These are phyloP conservation scores for Diaporthe longicolla DNA, from an alignment of 2,329 filamentous ascomycete species.

Conservation along the genomic window DNA sequence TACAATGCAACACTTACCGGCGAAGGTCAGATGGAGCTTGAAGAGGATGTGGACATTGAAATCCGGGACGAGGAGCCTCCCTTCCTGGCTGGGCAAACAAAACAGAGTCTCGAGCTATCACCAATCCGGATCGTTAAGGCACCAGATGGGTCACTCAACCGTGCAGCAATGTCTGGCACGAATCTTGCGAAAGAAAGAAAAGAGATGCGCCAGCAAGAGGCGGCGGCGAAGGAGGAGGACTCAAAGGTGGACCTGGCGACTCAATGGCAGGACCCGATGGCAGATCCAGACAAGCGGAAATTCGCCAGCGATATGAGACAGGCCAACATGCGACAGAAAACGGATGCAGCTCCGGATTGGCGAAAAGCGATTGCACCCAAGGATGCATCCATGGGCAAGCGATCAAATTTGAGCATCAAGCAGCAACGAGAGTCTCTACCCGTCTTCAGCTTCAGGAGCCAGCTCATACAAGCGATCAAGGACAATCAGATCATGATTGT, in stretches of 20 bases:
- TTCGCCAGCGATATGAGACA: constrained; percentile 90
- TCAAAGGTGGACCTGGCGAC: constrained; percentile 86
- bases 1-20: constrained; percentile 90
- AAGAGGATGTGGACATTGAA: constrained; percentile 98
- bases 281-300: constrained; percentile 83
- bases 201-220: constrained; percentile 90
- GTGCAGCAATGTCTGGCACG: constrained; percentile 94
- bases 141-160: constrained; percentile 97
- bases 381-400: constrained; percentile 85
- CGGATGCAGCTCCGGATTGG: constrained; percentile 89
- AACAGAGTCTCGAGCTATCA: constrained; percentile 93
- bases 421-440: constrained; percentile 92
- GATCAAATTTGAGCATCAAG: constrained; percentile 93
- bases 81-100: constrained; percentile 95
- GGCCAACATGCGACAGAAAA: constrained; percentile 70
- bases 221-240: constrained; percentile 82
- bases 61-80: constrained; percentile 96
- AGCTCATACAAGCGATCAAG: constrained; percentile 87
- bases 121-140: constrained; percentile 98
- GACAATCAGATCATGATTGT: constrained; percentile 95
- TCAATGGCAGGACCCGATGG: constrained; percentile 98
- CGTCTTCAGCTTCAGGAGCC: constrained; percentile 88
- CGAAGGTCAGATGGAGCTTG: constrained; percentile 89
- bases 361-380: constrained; percentile 86
- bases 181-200: constrained; percentile 89